These are phyloP conservation scores for Arthrinium puccinioides DNA, from an alignment of 2,329 filamentous ascomycete genomes.

Conservation along the genomic window DNA sequence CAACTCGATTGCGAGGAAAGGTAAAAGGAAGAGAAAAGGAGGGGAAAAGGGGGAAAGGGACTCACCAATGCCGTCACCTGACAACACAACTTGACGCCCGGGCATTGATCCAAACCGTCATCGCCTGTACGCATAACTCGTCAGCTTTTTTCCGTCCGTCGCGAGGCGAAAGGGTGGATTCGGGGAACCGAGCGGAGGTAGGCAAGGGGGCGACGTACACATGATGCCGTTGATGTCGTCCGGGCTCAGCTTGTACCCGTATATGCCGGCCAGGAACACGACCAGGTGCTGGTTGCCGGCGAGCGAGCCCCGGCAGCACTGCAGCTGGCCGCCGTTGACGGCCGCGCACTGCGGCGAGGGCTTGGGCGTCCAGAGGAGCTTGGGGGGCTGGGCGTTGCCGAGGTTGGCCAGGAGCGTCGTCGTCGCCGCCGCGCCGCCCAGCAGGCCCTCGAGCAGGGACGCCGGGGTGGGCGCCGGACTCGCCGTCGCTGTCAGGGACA, in stretches of 20 bases:
- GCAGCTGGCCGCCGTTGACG: conserved; percentile 18
- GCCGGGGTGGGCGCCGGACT: conserved; percentile 3
- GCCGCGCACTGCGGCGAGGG: conserved; percentile 20
- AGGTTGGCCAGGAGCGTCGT: conserved; percentile 12
- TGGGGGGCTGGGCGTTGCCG: conserved; percentile 16
- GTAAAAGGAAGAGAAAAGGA: too few species aligned
- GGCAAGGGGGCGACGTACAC: conserved; percentile 13
- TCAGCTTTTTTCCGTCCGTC: too few species aligned
- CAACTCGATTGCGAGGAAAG: too few species aligned
- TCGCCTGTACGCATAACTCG: conserved; percentile 13
- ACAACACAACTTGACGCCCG: conserved; percentile 23
- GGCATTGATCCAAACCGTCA: conserved; percentile 13
- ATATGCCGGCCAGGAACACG: conserved; percentile 18
- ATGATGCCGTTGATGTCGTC: conserved; percentile 22
- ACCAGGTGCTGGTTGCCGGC: conserved; percentile 20
- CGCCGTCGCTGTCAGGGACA: background rate
- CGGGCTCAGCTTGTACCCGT: conserved; percentile 21
- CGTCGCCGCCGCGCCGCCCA: background rate
- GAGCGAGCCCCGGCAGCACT: conserved; percentile 19
- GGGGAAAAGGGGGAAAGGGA: conserved; percentile 2
- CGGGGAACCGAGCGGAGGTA: too few species aligned
- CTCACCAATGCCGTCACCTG: conserved; percentile 22
- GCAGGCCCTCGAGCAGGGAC: conserved; percentile 9
- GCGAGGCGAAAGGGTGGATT: too few species aligned
- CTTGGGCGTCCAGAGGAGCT: conserved; percentile 14